Conservation (phyloP, 2,329 filamentous ascomycete species). For the Phialophora tarda region DNA sequence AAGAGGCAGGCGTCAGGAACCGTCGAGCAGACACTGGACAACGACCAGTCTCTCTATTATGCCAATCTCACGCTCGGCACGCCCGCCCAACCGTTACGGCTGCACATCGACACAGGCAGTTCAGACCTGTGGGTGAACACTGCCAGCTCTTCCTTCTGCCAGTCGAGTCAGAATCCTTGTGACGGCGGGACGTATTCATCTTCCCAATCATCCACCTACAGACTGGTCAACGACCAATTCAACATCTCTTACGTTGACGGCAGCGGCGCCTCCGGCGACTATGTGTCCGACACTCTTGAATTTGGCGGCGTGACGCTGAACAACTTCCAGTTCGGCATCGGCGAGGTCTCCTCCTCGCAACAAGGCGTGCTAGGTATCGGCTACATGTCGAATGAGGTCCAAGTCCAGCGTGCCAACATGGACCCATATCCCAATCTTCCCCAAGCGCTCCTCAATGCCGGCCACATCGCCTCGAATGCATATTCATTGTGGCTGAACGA, state of each 20-base stretch:
- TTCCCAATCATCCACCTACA: constrained; percentile 76
- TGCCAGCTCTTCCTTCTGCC: constrained; percentile 65
- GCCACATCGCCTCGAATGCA: constrained; percentile 67
- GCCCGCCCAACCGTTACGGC: constrained; percentile 59
- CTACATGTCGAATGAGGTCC: constrained; percentile 78
- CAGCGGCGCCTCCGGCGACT: constrained; percentile 76
- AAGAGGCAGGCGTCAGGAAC: constrained; percentile 28
- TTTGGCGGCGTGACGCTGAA: constrained; percentile 58
- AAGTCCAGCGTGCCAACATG: constrained; percentile 59
- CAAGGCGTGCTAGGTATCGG: constrained; percentile 87
- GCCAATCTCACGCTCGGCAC: constrained; percentile 63
- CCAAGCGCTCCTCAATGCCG: constrained; percentile 65
- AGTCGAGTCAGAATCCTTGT: constrained; percentile 58
- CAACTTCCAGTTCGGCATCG: constrained; percentile 65
- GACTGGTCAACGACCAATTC: constrained; percentile 75
- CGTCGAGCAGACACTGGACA: constrained; percentile 36
- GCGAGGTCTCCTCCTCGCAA: constrained; percentile 59
- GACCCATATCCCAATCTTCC: constrained; percentile 72
- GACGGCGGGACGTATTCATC: constrained; percentile 69
- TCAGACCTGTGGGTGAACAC: constrained; percentile 72
- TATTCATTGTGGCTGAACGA: constrained; percentile 81
- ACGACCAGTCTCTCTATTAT: constrained; percentile 52
- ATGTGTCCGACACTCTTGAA: constrained; percentile 71
- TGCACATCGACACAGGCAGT: constrained; percentile 68
- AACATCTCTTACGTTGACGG: constrained; percentile 89